Evolutionary conservation across 306 rosid genomes (phyloP), one percentile per base, ranked within the genome.

Genomic region (Prunus fruticosa): DNA sequence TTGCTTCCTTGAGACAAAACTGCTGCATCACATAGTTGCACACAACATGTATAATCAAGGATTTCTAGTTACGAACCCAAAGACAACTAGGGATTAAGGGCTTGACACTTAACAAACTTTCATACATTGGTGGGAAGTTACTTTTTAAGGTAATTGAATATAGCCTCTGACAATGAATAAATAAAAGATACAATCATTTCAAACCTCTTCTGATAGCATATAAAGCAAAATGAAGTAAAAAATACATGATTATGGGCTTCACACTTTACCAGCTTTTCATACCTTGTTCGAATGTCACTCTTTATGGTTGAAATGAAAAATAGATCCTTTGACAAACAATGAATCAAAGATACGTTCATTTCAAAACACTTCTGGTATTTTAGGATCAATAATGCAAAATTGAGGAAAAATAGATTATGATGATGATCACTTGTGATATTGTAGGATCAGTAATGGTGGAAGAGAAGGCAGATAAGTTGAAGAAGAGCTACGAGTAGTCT

Each of bases 1-100:
- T 74, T 81, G 87, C 82, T 81, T 86, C 91, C 92, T 74, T 81
- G 86, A 82, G 84, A 71, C 79, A 80, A 75, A 77, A 79, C 81
- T 19, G 79, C 87, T 80, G 78, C 88, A 75, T 69, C 61, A 69
- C 41, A 62, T 20, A 70, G 53, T 67, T 68, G 56, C 67, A 53
- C 57, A 60, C 15, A 38, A 25, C 62, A 80, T 34, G 8, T 34
- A 34, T 6, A 1, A 34, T 34, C 41, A 2, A 34, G 41, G 8
- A 34, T 34, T 51, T 61, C 66, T 71, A 27, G 23, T 10, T 38
- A 56, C 13, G 54, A 51, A 50, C 27, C 65, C 13, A 5, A 60
- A 47, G 54, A 43, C 68, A 73, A 66, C 56, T 19, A 20, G n/a
- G 34, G 32, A 71, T n/a, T 3, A 6, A 11, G 63, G 47, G 63